A percentile compares a stretch with the other conserved stretches of the same genome.
Evolutionary conservation across 2,329 filamentous ascomycete species (phyloP).

Genomic region (Aspergillus sergii): DNA sequence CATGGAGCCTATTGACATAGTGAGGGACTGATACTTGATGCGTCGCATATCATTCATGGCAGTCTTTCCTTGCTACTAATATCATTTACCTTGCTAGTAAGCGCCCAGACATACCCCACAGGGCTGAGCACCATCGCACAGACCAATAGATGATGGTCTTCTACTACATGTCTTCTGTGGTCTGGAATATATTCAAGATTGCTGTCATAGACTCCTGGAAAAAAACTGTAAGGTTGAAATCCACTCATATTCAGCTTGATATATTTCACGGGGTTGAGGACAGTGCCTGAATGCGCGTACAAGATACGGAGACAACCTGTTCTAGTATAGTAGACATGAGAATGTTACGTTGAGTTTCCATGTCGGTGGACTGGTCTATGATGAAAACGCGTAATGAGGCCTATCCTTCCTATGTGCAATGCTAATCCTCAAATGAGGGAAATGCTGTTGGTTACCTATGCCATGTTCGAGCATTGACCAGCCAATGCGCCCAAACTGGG

Average conservation of each 20-base stretch:
- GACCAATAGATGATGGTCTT: not conserved
- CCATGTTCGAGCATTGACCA: not conserved
- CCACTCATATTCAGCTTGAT: not conserved
- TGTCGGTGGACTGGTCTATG: not conserved
- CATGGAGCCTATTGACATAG: not conserved
- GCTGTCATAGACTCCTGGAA: not conserved
- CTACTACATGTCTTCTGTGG: not conserved
- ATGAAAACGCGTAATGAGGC: not conserved
- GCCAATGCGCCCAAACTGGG: not conserved
- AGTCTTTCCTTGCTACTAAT: not conserved
- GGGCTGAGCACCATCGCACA: not conserved
- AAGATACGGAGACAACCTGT: not conserved
- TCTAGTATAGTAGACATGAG: not conserved
- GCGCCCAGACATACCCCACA: not conserved
- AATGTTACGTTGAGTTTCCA: not conserved
- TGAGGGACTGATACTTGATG: not conserved
- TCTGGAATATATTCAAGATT: not conserved
- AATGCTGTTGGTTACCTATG: slow-evolving; percentile 27
- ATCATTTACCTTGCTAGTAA: not conserved
- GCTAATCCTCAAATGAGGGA: not conserved
- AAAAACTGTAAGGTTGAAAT: not conserved
- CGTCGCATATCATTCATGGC: not conserved
- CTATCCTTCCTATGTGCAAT: not conserved
- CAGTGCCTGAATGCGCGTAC: not conserved
- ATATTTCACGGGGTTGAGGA: not conserved